Evolutionary conservation across 257 asterid genomes (phyloP).

Genomic region (Solanum sitiens): DNA sequence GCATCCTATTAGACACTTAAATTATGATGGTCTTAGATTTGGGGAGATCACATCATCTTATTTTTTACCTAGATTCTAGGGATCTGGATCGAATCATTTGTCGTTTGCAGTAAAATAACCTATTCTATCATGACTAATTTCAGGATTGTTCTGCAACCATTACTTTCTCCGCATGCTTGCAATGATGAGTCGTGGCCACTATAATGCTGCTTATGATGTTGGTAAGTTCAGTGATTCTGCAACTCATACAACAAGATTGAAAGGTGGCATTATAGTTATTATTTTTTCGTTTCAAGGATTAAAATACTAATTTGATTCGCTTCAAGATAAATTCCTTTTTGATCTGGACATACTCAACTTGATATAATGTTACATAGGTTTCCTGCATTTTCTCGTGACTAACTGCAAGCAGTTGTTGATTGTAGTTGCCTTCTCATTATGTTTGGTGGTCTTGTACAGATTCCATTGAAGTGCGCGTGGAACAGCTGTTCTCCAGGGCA

Average conservation of each 20-base stretch:
- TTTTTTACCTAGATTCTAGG: background rate
- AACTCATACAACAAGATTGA: background rate
- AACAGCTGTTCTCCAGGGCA: slow-evolving; percentile 58
- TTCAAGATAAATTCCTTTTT: background rate
- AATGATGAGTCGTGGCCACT: slow-evolving; percentile 50
- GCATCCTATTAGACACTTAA: background rate
- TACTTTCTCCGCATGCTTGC: slow-evolving; percentile 91
- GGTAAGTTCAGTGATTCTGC: slow-evolving; percentile 22
- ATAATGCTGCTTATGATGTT: slow-evolving; percentile 49
- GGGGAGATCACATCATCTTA: background rate
- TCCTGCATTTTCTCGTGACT: background rate
- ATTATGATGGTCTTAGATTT: background rate
- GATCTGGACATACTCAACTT: background rate
- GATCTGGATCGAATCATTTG: background rate
- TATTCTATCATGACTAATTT: background rate
- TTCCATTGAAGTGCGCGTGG: slow-evolving; percentile 51
- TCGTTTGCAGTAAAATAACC: background rate
- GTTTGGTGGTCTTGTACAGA: slow-evolving; percentile 39
- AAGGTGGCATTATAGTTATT: background rate
- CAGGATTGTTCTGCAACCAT: slow-evolving; percentile 83
- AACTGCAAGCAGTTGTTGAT: background rate
- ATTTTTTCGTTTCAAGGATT: background rate
- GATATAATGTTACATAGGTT: background rate
- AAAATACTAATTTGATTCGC: background rate
- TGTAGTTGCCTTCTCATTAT: background rate